Base-by-base conservation (phyloP, 441 rosid species). In the Pelargonium australe region DNA sequence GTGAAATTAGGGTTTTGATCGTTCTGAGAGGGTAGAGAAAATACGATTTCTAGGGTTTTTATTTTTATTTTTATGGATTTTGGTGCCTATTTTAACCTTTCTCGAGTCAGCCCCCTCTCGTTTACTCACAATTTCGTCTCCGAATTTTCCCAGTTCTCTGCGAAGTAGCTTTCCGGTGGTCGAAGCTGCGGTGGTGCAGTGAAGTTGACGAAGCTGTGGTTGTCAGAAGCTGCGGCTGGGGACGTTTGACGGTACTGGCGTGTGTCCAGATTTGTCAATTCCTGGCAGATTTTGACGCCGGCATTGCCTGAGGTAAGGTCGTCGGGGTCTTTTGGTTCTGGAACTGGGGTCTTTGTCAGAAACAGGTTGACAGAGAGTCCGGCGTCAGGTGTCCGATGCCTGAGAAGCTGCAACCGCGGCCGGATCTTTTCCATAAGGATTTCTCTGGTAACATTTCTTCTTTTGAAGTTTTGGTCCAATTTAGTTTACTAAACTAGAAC, bases 1-100 rank as follows among this genome's bases (percentile, higher is more conserved):
- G 62, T 57, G 17, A 19, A 57, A 57, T 57, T 57, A 57, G 62
- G 62, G 62, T 57, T 57, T 57, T 57, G 62, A 57, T 57, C 62
- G 62, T 16, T 20, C 25, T 16, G 12, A 19, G 23, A 19, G 62
- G 20, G 62, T 19, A 19, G 62, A 57, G 62, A 34, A 34, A 34
- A 34, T 34, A 34, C 40, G 40, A 34, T 57, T 57, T 57, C 62
- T 17, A 57, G 62, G 62, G 62, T 57, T 57, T 57, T 57, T 20
- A 0, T 20, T 25, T 25, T 25, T 1, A 25, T 25, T 23, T 57
- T 9, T 55, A 17, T 12, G 61, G 28, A 57, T 57, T 57, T 57
- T 57, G 62, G 62, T 4, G 62, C 25, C 62, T 17, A 19, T 57
- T 57, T 57, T 57, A 23, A 57, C 62, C 62, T 17, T 57, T 57